Evolutionary conservation across 2,329 filamentous ascomycete genomes (phyloP), one percentile per base, ranked within the genome.

Genomic region (Fusarium sp.): DNA sequence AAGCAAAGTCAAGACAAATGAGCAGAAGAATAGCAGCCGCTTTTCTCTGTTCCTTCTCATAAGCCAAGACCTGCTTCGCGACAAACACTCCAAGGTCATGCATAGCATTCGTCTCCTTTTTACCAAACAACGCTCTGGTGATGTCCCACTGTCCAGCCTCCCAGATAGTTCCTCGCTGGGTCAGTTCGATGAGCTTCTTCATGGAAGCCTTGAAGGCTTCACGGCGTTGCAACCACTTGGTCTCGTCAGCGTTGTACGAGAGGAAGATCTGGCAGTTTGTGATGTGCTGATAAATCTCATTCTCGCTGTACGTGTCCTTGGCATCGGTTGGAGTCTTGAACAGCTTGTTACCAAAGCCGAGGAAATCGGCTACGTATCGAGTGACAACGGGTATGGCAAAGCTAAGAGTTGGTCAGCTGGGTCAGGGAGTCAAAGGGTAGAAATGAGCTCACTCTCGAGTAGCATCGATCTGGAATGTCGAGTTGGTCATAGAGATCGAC

Each of bases 211-310:
- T 68, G 42, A 77, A 77, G 1, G 69, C 75, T 10, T 62, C 46
- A 35, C 75, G 73, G 11, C 73, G 72, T 52, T 76, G 61, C 25
- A 77, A 30, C 23, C 62, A 53, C 60, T 78, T 78, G 6, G 75
- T 78, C 23, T 78, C 75, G 9, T 78, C 75, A 2, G 64, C 38
- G 49, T 74, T 75, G 37, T 77, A 78, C 2, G 75, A 61, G 1
- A 78, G 57, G 66, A 77, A 78, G 1, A 71, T 47, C 23, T 78
- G 75, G 19, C 75, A 78, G 58, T 78, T 76, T 11, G 72, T 76
- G 57, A 78, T 77, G 43, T 78, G 75, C 47, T 76, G 74, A 9
- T 77, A 78, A 5, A 78, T 70, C 28, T 76, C 70, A 30, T 78
- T 78, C 59, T 77, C 75, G 6, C 50, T 60, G 46, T 69, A 64